Conservation (phyloP, 805 yeast species). For the Schwanniomyces pseudopolymorphus region DNA sequence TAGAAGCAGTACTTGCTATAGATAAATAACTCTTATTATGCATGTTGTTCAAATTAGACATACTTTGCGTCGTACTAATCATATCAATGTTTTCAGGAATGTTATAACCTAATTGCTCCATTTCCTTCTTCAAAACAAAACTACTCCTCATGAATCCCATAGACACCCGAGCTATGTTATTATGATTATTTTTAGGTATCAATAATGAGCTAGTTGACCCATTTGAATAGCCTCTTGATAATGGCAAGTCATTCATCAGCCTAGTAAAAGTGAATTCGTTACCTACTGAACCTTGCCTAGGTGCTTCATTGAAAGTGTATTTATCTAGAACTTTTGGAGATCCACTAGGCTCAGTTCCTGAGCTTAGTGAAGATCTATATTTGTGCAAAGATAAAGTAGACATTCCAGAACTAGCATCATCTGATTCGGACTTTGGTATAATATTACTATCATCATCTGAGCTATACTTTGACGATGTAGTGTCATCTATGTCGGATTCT, state of each 20-base stretch:
- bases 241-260: slow-evolving; percentile 10
- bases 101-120: slow-evolving; percentile 32
- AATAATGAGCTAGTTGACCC: slow-evolving; percentile 12
- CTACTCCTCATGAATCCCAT: slow-evolving; percentile 45
- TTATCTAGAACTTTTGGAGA: slow-evolving; percentile 13
- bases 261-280: slow-evolving; percentile 18
- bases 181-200: background rate
- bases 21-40: background rate
- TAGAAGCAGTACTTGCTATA: background rate
- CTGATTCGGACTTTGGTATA: slow-evolving; percentile 13
- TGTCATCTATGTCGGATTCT: slow-evolving; percentile 30
- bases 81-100: slow-evolving; percentile 28
- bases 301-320: slow-evolving; percentile 10
- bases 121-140: slow-evolving; percentile 41
- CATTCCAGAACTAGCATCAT: slow-evolving; percentile 26
- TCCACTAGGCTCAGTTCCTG: slow-evolving; percentile 25
- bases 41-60: background rate
- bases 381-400: slow-evolving; percentile 40
- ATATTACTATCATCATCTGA: slow-evolving; percentile 22
- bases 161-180: slow-evolving; percentile 29
- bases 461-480: slow-evolving; percentile 30
- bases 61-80: slow-evolving; percentile 2
- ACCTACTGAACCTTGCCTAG: slow-evolving; percentile 12
- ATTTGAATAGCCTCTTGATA: slow-evolving; percentile 2
- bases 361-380: slow-evolving; percentile 33